Base-by-base conservation (phyloP, 2,329 filamentous ascomycete species). In the Lomentospora prolificans region DNA sequence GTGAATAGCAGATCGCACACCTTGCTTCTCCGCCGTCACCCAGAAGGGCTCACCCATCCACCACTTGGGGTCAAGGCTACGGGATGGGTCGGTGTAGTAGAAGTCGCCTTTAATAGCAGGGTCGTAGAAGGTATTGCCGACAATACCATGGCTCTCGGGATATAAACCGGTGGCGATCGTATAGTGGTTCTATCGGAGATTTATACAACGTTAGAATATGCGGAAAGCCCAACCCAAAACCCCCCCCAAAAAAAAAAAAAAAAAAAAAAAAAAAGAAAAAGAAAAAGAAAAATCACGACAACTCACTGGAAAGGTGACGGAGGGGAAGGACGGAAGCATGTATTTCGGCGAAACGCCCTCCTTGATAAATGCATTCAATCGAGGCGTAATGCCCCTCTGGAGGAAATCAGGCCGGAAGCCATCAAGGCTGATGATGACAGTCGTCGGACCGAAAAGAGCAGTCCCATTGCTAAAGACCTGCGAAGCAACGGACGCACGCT, bases 341-440 rank as follows among this genome's bases (percentile, higher is more conserved):
- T 92, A 96, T 61, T 84, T 79, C 2, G 94, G 92, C 4, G 91
- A 96, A 9, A 97, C 84, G 28, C 94, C 94, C 60, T 90, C 83
- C 58, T 82, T 80, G 59, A 96, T 76, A 60, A 99, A 86, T 2
- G 84, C 78, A 62, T 84, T 89, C 7, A 99, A 75, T 2, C 86
- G 84, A 1, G 92, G 94, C 1, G 92, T 96, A 30, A 97, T 72
- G 0, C 85, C 86, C 12, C 90, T 84, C 60, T 87, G 81, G 41
- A 99, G 75, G 65, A 96, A 97, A 67, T 97, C 94, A 19, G 94
- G 92, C 14, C 94, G 86, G 73, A 99, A 97, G 3, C 94, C 94
- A 69, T 99, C 94, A 17, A 99, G 78, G 50, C 91, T 96, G 66
- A 99, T 88, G 55, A 97, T 77, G 58, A 99, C 87, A 1, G 94